Percentiles rank a stretch among this genome's conserved stretches.
Evolutionary conservation across 305 asterid genomes (phyloP).

Genomic region (Fraxinus sp.): DNA sequence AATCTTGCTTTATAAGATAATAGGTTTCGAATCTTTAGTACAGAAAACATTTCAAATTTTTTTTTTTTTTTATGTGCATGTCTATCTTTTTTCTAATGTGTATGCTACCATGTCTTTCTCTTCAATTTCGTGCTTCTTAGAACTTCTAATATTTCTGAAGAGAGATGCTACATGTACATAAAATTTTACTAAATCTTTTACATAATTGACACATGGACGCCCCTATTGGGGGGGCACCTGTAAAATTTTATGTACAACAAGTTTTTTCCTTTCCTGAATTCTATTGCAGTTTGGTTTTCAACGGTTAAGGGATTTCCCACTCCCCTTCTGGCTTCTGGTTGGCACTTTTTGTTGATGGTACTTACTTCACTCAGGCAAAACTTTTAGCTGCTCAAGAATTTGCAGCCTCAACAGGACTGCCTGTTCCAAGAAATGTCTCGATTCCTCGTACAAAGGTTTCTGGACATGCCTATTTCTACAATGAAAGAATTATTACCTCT

Average conservation of each 20-base stretch:
- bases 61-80: not conserved
- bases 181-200: too few species aligned
- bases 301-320: slow-evolving; percentile 70
- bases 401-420: slow-evolving; percentile 73
- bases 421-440: slow-evolving; percentile 82
- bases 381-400: slow-evolving; percentile 96
- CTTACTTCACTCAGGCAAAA: slow-evolving; percentile 93
- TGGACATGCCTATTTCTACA: slow-evolving; percentile 20
- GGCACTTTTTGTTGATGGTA: slow-evolving; percentile 95
- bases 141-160: not conserved
- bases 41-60: not conserved
- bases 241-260: too few species aligned
- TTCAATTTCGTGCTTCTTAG: slow-evolving; percentile 14
- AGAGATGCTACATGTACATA: too few species aligned
- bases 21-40: too few species aligned
- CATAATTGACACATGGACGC: too few species aligned
- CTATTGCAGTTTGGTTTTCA: slow-evolving; percentile 69
- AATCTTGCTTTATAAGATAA: not conserved
- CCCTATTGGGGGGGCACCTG: too few species aligned
- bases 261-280: slow-evolving; percentile 13
- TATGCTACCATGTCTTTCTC: not conserved
- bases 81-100: not conserved
- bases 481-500: not conserved
- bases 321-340: slow-evolving; percentile 65
- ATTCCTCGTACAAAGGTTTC: slow-evolving; percentile 95